Percentiles rank a stretch among this genome's conserved stretches.
Evolutionary conservation across 2,329 filamentous ascomycete species (phyloP).

Genomic region (Penicillium sp.): DNA sequence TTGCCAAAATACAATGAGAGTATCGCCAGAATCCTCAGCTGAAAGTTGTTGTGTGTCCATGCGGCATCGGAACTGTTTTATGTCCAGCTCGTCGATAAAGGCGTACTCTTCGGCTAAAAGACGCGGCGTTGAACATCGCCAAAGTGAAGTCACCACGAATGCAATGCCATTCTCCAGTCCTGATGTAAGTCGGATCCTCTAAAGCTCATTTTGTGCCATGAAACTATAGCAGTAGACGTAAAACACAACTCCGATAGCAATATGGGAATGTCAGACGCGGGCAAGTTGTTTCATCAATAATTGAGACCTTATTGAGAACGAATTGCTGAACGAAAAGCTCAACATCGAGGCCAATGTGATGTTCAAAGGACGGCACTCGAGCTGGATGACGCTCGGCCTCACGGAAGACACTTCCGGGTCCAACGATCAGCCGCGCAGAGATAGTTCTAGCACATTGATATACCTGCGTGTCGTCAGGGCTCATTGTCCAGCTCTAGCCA

Average conservation of each 20-base stretch:
- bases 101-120: conserved; percentile 46
- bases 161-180: conserved; percentile 51
- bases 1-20: conserved; percentile 50
- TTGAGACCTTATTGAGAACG: conserved; percentile 35
- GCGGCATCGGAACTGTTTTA: conserved; percentile 19
- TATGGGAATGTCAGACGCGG: conserved; percentile 49
- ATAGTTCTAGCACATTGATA: conserved; percentile 48
- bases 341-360: conserved; percentile 38
- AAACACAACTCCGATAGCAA: conserved; percentile 47
- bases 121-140: conserved; percentile 51
- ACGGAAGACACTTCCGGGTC: conserved; percentile 39
- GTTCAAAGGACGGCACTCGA: conserved; percentile 42
- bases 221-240: conserved; percentile 51
- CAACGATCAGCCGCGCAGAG: conserved; percentile 43
- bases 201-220: conserved; percentile 41
- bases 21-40: conserved; percentile 52
- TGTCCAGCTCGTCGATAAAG: conserved; percentile 49
- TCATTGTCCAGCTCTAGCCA: neutral
- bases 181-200: conserved; percentile 47
- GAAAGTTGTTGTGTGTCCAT: conserved; percentile 49
- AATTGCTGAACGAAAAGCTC: conserved; percentile 43
- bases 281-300: conserved; percentile 43
- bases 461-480: conserved; percentile 20
- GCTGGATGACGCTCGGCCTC: conserved; percentile 43
- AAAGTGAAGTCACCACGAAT: conserved; percentile 49